Evolutionary conservation across 768 basidiomycete species (phyloP).

Genomic region (Boletus reticuloceps): DNA sequence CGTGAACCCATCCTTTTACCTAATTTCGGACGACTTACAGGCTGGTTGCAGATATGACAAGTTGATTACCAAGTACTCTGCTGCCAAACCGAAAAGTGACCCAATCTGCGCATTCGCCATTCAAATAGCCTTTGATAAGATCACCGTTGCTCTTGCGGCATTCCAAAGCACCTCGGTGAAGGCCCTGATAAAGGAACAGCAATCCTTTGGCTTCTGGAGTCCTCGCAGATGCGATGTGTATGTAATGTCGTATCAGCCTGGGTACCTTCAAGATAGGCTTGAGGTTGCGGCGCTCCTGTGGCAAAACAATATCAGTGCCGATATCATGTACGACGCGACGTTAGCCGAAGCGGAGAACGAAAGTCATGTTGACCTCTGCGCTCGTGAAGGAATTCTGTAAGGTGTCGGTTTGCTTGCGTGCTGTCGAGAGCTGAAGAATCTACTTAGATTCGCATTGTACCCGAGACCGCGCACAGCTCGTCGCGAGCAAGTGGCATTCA

Average conservation of each 20-base stretch:
- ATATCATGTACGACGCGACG: constrained; percentile 83
- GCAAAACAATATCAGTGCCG: constrained; percentile 80
- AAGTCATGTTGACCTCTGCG: constrained; percentile 63
- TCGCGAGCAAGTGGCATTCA: constrained; percentile 68
- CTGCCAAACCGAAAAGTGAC: constrained; percentile 52
- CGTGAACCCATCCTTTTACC: constrained; percentile 10
- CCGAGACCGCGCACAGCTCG: constrained; percentile 53
- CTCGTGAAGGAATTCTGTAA: constrained; percentile 82
- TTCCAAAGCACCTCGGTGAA: constrained; percentile 68
- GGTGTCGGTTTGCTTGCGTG: constrained; percentile 21
- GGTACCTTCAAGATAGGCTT: constrained; percentile 72
- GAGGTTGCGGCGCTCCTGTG: constrained; percentile 76
- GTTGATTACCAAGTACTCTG: constrained; percentile 58
- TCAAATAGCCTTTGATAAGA: constrained; percentile 78
- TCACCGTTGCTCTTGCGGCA: constrained; percentile 63
- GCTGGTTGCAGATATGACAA: constrained; percentile 59
- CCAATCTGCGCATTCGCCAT: constrained; percentile 66
- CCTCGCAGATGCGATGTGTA: constrained; percentile 89
- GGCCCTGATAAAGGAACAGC: constrained; percentile 69
- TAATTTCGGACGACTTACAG: background rate
- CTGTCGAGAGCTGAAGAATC: constrained; percentile 38
- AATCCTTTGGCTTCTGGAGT: constrained; percentile 87
- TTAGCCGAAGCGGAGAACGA: constrained; percentile 62
- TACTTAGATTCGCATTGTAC: constrained; percentile 50
- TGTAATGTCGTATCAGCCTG: constrained; percentile 73